These are phyloP conservation scores for Talaromyces sp. DNA, from an alignment of 2,329 filamentous ascomycete species.

Conservation along the genomic window DNA sequence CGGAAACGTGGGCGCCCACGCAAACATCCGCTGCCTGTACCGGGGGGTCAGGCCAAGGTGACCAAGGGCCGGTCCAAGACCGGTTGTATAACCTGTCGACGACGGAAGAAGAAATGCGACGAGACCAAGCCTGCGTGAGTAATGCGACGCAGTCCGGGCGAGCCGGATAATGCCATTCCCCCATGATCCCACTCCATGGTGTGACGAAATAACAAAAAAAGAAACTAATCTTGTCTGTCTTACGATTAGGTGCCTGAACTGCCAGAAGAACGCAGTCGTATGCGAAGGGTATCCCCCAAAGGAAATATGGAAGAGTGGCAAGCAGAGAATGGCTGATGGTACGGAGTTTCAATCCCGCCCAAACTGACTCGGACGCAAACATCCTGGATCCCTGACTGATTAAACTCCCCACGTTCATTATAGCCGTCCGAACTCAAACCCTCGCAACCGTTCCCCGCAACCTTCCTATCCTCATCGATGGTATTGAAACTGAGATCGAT, in stretches of 20 bases:
- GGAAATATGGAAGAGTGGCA: conserved; percentile 84
- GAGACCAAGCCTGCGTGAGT: conserved; percentile 47
- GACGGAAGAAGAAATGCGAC: conserved; percentile 64
- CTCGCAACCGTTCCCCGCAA: conserved; percentile 44
- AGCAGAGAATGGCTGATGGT: conserved; percentile 71
- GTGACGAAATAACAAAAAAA: conserved; percentile 2
- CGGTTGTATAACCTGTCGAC: conserved; percentile 62
- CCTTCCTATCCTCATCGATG: conserved; percentile 69
- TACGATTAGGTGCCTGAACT: conserved; percentile 62
- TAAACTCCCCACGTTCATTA: conserved; percentile 5
- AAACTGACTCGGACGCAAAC: conserved; percentile 3
- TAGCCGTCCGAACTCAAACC: conserved; percentile 36
- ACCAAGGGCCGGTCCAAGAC: conserved; percentile 70
- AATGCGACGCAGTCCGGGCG: background rate
- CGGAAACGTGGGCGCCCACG: conserved; percentile 77
- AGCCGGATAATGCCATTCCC: background rate
- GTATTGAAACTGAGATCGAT: conserved; percentile 78
- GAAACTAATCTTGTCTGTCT: conserved; percentile 4
- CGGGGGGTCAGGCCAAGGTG: conserved; percentile 66
- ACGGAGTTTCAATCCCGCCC: conserved; percentile 17
- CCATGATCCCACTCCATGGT: background rate
- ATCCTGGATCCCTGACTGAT: conserved; percentile 10
- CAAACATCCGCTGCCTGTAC: conserved; percentile 71
- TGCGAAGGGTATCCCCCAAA: conserved; percentile 90
- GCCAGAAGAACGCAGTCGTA: conserved; percentile 88